A percentile compares a stretch with the other conserved stretches of the same genome.
Evolutionary conservation across 2,329 filamentous ascomycete species (phyloP).

Genomic region (Calonectria crousiana): DNA sequence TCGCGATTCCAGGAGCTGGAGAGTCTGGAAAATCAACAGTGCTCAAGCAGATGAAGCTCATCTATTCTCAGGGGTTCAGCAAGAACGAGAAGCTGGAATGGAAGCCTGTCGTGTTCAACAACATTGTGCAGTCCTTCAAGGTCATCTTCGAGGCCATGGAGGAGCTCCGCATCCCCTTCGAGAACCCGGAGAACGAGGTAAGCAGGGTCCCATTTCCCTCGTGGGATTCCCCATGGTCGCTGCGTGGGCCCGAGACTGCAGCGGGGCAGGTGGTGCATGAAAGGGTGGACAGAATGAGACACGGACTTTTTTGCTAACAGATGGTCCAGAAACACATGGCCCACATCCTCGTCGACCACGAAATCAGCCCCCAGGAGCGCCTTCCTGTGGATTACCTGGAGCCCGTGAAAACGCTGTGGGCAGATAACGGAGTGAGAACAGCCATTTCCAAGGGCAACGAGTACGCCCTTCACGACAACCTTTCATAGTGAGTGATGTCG

Average conservation of each 20-base stretch:
- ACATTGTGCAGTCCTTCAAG: conserved; percentile 92
- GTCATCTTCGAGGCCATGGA: conserved; percentile 92
- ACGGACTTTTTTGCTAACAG: conserved; percentile 52
- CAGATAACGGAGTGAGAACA: conserved; percentile 83
- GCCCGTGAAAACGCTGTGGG: conserved; percentile 88
- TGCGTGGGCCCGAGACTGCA: conserved; percentile 2
- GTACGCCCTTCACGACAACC: conserved; percentile 95
- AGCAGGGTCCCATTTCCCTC: conserved; percentile 42
- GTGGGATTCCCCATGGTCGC: neutral
- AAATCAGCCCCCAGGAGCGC: conserved; percentile 84
- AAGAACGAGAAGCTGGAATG: conserved; percentile 92
- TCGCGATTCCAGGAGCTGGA: conserved; percentile 77
- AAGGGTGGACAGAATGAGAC: conserved; percentile 32
- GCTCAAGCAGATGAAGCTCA: conserved; percentile 98
- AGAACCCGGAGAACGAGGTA: conserved; percentile 84
- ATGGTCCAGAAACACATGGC: conserved; percentile 78
- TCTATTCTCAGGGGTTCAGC: conserved; percentile 92
- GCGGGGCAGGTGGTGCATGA: conserved; percentile 4
- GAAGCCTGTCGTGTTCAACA: conserved; percentile 95
- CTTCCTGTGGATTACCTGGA: conserved; percentile 83
- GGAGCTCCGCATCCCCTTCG: conserved; percentile 83
- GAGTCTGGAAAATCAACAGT: conserved; percentile 94
- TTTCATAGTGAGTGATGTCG: conserved; percentile 80
- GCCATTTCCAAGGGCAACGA: conserved; percentile 96
- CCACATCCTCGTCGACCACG: conserved; percentile 81